These are phyloP conservation scores for Spencermartinsiella europaea DNA, from an alignment of 805 yeast species.

Conservation along the genomic window DNA sequence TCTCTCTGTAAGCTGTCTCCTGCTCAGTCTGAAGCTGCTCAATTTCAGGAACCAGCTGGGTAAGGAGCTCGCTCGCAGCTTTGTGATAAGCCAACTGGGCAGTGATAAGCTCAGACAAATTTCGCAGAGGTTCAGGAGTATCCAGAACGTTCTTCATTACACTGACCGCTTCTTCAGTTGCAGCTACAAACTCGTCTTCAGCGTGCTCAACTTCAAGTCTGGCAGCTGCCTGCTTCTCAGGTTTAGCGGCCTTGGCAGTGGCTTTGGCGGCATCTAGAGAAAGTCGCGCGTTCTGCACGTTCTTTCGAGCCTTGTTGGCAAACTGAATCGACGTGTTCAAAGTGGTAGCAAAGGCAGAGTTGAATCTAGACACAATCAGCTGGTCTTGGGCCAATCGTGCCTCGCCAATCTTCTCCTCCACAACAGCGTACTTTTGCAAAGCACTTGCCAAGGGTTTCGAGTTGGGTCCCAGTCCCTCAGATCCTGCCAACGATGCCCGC, in stretches of 20 bases:
- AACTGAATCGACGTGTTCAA: constrained; percentile 55
- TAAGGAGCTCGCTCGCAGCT: constrained; percentile 63
- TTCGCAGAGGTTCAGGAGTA: constrained; percentile 61
- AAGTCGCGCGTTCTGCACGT: constrained; percentile 72
- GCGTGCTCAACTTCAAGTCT: constrained; percentile 75
- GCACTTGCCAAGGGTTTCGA: constrained; percentile 53
- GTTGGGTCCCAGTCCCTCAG: constrained; percentile 34
- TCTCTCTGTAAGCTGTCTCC: constrained; percentile 34
- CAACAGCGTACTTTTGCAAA: constrained; percentile 60
- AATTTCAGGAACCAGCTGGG: constrained; percentile 57
- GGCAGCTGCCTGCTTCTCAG: constrained; percentile 66
- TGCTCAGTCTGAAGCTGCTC: constrained; percentile 56
- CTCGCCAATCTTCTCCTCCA: constrained; percentile 71
- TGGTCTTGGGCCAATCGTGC: constrained; percentile 80
- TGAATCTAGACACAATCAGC: constrained; percentile 62
- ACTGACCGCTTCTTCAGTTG: constrained; percentile 80
- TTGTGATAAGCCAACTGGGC: constrained; percentile 82
- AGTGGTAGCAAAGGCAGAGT: constrained; percentile 58
- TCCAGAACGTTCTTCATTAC: constrained; percentile 78
- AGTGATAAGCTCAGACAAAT: constrained; percentile 59
- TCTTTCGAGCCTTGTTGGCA: constrained; percentile 63
- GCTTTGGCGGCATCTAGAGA: constrained; percentile 76
- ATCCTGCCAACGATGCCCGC: constrained; percentile 61
- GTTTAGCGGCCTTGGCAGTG: constrained; percentile 43
- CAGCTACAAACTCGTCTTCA: constrained; percentile 85